A percentile compares a stretch with the other conserved stretches of the same genome.
These are phyloP conservation scores for Cyberlindnera misumaiensis DNA, from an alignment of 805 yeast genomes.

Conservation along the genomic window DNA sequence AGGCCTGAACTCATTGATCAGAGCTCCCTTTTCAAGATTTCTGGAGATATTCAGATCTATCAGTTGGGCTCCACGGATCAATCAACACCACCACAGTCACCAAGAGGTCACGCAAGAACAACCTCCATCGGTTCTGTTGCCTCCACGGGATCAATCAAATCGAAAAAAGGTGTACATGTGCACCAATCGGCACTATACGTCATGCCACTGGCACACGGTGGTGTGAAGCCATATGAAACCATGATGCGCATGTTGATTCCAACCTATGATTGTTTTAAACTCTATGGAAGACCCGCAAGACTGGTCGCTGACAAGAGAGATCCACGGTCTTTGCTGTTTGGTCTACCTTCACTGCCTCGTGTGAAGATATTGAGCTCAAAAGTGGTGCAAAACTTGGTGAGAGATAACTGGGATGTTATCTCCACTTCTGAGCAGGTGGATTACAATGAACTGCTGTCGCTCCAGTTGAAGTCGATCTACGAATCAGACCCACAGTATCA, in stretches of 20 bases:
- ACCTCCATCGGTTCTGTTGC: conserved; percentile 6
- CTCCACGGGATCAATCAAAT: conserved; percentile 7
- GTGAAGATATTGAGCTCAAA: conserved; percentile 41
- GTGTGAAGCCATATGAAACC: conserved; percentile 66
- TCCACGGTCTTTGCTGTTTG: conserved; percentile 53
- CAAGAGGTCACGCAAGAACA: conserved; percentile 5
- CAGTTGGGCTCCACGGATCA: conserved; percentile 6
- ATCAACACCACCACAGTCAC: conserved; percentile 3
- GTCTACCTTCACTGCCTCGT: conserved; percentile 67
- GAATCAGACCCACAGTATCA: conserved; percentile 3
- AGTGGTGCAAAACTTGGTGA: conserved; percentile 7
- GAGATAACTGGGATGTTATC: conserved; percentile 13
- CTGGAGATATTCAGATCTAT: conserved; percentile 44
- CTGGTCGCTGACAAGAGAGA: conserved; percentile 53
- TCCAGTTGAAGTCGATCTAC: conserved; percentile 6
- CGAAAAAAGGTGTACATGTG: conserved; percentile 6
- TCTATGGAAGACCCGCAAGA: conserved; percentile 69
- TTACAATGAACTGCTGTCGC: conserved; percentile 2
- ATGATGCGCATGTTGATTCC: conserved; percentile 67
- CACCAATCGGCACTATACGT: conserved; percentile 34
- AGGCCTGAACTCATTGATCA: conserved; percentile 46
- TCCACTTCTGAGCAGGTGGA: neutral
- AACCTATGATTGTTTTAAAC: conserved; percentile 58
- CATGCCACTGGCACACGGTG: conserved; percentile 67
- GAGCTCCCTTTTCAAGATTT: conserved; percentile 48